Conservation (phyloP, 176 grass and related monocot species). For the Musa schizocarpa region DNA sequence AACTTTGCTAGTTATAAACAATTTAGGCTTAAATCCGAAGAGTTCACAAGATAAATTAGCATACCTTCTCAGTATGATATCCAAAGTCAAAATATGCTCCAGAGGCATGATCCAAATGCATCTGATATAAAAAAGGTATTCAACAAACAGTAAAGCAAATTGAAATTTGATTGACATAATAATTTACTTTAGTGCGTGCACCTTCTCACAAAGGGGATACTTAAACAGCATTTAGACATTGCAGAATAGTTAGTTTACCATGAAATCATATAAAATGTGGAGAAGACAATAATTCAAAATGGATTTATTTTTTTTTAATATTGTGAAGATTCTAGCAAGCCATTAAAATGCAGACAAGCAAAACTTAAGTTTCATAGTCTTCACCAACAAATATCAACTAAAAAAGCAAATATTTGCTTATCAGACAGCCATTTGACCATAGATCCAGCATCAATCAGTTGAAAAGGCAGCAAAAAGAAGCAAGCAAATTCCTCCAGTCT, state of each 20-base stretch:
- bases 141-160: conserved; percentile 15
- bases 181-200: no score
- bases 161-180: not conserved
- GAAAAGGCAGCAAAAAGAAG: not conserved
- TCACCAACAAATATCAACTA: not conserved
- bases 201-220: no score
- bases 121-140: conserved; percentile 34
- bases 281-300: no score
- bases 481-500: not conserved
- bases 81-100: conserved; percentile 93
- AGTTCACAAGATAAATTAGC: not conserved
- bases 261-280: no score
- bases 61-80: conserved; percentile 91
- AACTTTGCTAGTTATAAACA: no score
- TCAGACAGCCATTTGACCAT: no score
- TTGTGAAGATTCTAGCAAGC: no score
- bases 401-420: no score
- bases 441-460: no score
- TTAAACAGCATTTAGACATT: no score
- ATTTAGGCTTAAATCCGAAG: not conserved
- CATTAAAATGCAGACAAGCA: not conserved
- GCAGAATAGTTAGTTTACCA: no score
- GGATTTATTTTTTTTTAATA: no score
- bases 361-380: not conserved
- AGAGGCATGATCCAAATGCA: conserved; percentile 70